Conservation (phyloP, 2,329 filamentous ascomycete genomes). For the Onygena corvina region DNA sequence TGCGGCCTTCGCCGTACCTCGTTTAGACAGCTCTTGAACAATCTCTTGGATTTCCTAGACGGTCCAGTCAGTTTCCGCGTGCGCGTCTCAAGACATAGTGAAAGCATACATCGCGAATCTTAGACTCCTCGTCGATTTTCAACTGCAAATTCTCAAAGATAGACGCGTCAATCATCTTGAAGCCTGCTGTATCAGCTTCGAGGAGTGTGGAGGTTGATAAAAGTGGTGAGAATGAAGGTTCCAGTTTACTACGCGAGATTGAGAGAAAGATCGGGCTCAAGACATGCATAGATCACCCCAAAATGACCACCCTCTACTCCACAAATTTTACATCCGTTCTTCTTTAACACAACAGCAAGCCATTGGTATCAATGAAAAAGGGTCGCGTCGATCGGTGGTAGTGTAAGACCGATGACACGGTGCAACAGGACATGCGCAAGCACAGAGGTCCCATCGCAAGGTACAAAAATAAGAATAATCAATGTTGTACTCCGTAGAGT, state of each 20-base stretch:
- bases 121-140: constrained; percentile 78
- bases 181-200: no score
- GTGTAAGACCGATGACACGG: constrained; percentile 67
- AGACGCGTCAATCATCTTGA: constrained; percentile 56
- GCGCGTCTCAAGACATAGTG: no score
- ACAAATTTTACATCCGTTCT: constrained; percentile 27
- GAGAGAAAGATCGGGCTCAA: no score
- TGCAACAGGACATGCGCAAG: constrained; percentile 56
- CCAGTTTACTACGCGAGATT: no score
- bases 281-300: no score
- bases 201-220: constrained; percentile 17
- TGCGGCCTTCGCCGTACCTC: constrained; percentile 47
- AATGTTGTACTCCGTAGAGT: constrained; percentile 57
- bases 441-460: constrained; percentile 49
- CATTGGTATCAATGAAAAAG: constrained; percentile 49
- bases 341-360: constrained; percentile 46
- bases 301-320: background rate
- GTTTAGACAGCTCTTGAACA: constrained; percentile 68
- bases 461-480: constrained; percentile 75
- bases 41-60: constrained; percentile 61
- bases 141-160: constrained; percentile 81
- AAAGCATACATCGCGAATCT: constrained; percentile 57
- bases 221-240: background rate
- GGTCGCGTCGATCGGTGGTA: constrained; percentile 61
- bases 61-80: constrained; percentile 12